Evolutionary conservation across 352 stramenopile species (phyloP), one percentile per base, ranked within the genome.

Genomic region (Pythium insidiosum): DNA sequence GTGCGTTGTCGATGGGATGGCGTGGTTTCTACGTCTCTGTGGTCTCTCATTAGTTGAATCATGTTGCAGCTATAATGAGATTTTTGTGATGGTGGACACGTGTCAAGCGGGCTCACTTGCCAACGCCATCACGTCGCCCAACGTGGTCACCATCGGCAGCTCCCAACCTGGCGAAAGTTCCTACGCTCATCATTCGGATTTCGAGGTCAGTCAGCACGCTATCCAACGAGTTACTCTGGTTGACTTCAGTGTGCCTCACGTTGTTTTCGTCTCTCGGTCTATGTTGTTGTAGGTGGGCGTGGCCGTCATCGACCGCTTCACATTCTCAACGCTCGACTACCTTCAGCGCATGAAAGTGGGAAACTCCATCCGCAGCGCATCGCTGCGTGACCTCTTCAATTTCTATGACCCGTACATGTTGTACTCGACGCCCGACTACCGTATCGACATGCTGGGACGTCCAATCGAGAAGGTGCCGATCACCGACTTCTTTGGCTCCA

Each of bases 1-100:
- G 68, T 89, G 33, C 23, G 67, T 62, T 31, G 28, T 9, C 28
- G 28, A 33, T 9, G 9, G 9, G 15, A 15, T 33, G n/a, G n/a
- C n/a, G n/a, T n/a, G n/a, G n/a, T n/a, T n/a, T n/a, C n/a, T n/a
- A n/a, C n/a, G n/a, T n/a, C n/a, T n/a, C n/a, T n/a, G n/a, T n/a
- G n/a, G n/a, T n/a, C n/a, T n/a, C n/a, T n/a, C n/a, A n/a, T n/a
- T n/a, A n/a, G n/a, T n/a, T n/a, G n/a, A n/a, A n/a, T n/a, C n/a
- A n/a, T n/a, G n/a, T n/a, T n/a, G 20, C 44, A 89, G 81, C 35
- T 98, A 96, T 67, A 86, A 96, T 26, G 74, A 97, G 55, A 88
- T 98, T 18, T 93, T 98, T 39, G 97, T 98, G 56, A 96, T 98
- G 63, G 89, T 97, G n/a, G 95, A 98, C 76, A 98, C 95, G 6